phyloP scores from a whole-genome alignment of 2,329 filamentous ascomycete species.

The Furcasterigmium furcatum region DNA sequence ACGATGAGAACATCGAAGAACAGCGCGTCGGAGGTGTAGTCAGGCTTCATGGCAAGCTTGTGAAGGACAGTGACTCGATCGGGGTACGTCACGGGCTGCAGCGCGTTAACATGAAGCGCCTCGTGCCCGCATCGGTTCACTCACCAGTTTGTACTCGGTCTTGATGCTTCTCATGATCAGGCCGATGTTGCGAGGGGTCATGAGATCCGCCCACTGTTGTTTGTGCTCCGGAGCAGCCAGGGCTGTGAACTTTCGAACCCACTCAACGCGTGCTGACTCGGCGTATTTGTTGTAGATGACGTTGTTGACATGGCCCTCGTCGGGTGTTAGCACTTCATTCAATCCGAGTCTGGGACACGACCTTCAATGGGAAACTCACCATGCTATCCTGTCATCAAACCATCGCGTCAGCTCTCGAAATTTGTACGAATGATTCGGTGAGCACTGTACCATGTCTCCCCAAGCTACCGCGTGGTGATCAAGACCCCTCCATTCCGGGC shows the following conservation, averaged over 20 bases:
- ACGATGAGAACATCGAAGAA: slow-evolving; percentile 62
- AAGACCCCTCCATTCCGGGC: slow-evolving; percentile 53
- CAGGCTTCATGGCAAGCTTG: slow-evolving; percentile 59
- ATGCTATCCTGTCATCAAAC: slow-evolving; percentile 40
- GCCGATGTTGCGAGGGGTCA: slow-evolving; percentile 63
- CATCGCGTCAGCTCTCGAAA: not conserved
- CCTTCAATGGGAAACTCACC: slow-evolving; percentile 37
- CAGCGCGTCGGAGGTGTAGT: slow-evolving; percentile 42
- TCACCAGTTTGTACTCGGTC: slow-evolving; percentile 83
- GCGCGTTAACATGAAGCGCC: not conserved
- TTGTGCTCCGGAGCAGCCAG: slow-evolving; percentile 59
- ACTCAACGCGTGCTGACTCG: slow-evolving; percentile 77
- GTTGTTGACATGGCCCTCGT: slow-evolving; percentile 73
- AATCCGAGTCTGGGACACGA: not conserved
- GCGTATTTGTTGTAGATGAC: slow-evolving; percentile 80
- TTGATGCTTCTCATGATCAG: slow-evolving; percentile 78
- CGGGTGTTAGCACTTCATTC: slow-evolving; percentile 4
- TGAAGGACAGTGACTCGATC: slow-evolving; percentile 83
- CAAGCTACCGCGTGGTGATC: slow-evolving; percentile 68
- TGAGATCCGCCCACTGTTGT: slow-evolving; percentile 64
- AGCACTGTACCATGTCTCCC: slow-evolving; percentile 73
- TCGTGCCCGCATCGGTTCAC: slow-evolving; percentile 22
- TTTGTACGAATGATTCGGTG: slow-evolving; percentile 11
- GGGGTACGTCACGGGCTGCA: slow-evolving; percentile 76
- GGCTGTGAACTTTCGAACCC: slow-evolving; percentile 66